Evolutionary conservation across 2,329 filamentous ascomycete genomes (phyloP), one percentile per base, ranked within the genome.

Genomic region (Colletotrichum sp.): DNA sequence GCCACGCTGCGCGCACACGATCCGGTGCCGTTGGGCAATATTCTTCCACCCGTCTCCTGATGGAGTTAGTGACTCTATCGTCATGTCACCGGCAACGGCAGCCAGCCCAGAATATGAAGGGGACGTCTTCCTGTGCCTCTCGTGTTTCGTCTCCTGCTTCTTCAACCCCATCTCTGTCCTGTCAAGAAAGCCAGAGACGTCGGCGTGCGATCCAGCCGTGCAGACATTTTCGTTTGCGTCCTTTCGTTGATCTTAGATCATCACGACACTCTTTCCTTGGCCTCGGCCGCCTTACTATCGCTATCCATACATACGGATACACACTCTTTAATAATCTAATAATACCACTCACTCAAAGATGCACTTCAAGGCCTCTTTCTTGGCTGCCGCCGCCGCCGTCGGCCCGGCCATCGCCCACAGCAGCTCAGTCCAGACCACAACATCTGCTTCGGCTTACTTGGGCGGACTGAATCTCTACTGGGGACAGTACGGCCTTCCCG

Each of bases 391-490:
- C 44, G 78, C 79, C 34, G 72, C 73, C 72, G 78, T 79, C 18
- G 72, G 78, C 60, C 72, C 75, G 59, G 76, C 67, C 52, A 32
- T 78, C 49, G 77, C 77, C 30, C 55, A 68, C 59, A 52, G 9
- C 63, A 30, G 26, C 69, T 24, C 59, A 26, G 13, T 57, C 21
- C 39, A 32, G 30, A 59, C 66, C 18, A 69, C 39, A 1, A 28
- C 39, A 1, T 55, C 65, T n/a, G 16, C 39, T 4, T 57, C 44
- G 16, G 21, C 49, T 52, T 59, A 60, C 21, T 44, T 64, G 62
- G 83, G 83, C 44, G 81, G 81, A 16, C 79, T 86, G n/a, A 85
- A 86, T 77, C 84, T 84, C 32, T 86, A 87, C 80, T 87, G 85
- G 84, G 86, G 86, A 15, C 85, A 87, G 81, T 73, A 78, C 21